These are phyloP conservation scores for Aurantiochytrium sp. DNA, from an alignment of 108 stramenopile species.

Conservation along the genomic window DNA sequence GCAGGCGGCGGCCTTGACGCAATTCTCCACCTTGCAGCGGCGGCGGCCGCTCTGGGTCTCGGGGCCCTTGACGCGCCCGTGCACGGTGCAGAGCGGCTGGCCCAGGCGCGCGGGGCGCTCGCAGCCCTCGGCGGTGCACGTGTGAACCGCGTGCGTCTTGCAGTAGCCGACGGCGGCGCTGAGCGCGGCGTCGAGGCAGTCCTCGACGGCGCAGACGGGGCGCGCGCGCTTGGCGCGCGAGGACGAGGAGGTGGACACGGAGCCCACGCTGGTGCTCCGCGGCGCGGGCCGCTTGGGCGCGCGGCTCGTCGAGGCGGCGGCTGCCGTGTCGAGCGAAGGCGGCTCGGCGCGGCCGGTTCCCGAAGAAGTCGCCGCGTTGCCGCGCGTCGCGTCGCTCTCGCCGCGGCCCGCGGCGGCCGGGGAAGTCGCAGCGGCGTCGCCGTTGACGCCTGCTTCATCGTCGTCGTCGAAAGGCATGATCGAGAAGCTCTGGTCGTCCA, in stretches of 20 bases:
- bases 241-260: neutral
- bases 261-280: neutral
- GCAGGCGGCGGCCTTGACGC: slow-evolving; percentile 38
- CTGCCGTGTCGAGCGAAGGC: neutral
- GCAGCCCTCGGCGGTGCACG: slow-evolving; percentile 54
- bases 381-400: neutral
- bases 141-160: neutral
- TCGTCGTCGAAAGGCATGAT: neutral
- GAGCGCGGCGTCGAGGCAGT: neutral
- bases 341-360: neutral
- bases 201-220: neutral
- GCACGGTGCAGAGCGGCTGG: neutral
- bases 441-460: neutral
- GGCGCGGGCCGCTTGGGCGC: neutral
- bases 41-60: slow-evolving; percentile 2
- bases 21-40: slow-evolving; percentile 67
- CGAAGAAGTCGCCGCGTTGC: neutral
- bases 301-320: neutral
- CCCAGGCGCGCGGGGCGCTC: slow-evolving; percentile 73
- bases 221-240: neutral
- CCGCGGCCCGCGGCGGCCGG: too few species aligned
- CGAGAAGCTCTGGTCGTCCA: neutral
- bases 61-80: neutral
- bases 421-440: neutral
- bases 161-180: neutral